These are phyloP conservation scores for Neoarthrinium moseri DNA, from an alignment of 2,329 filamentous ascomycete species.

Conservation along the genomic window DNA sequence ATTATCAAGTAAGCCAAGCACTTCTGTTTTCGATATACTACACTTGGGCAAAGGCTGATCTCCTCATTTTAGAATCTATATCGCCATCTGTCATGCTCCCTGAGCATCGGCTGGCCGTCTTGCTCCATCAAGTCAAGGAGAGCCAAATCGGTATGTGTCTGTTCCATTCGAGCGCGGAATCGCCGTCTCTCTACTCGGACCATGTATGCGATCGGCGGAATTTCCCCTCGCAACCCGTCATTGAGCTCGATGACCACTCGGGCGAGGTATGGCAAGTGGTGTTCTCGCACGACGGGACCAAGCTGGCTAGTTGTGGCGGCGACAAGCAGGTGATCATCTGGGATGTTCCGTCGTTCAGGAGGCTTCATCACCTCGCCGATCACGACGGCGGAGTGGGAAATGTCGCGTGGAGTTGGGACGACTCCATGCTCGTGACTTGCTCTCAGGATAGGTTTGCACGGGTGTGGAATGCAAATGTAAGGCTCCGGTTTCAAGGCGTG, in stretches of 20 bases:
- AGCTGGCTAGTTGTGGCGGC: slow-evolving; percentile 78
- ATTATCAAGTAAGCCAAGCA: slow-evolving; percentile 70
- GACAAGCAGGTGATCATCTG: slow-evolving; percentile 79
- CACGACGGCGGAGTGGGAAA: slow-evolving; percentile 75
- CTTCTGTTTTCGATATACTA: not conserved
- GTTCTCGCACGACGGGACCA: slow-evolving; percentile 85
- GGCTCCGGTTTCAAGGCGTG: no score
- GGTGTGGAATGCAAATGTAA: slow-evolving; percentile 71
- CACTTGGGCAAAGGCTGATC: not conserved
- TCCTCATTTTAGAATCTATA: slow-evolving; percentile 66
- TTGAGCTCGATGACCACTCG: slow-evolving; percentile 69
- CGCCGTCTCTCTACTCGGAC: slow-evolving; percentile 86
- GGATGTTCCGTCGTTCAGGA: slow-evolving; percentile 68
- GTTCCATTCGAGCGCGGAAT: slow-evolving; percentile 78
- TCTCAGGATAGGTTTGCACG: slow-evolving; percentile 71
- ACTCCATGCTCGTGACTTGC: slow-evolving; percentile 82
- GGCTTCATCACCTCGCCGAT: slow-evolving; percentile 61
- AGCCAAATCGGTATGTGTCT: slow-evolving; percentile 80
- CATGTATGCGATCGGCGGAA: slow-evolving; percentile 77
- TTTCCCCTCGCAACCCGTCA: slow-evolving; percentile 72
- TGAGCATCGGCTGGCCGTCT: slow-evolving; percentile 77
- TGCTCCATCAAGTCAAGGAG: slow-evolving; percentile 81
- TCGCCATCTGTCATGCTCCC: slow-evolving; percentile 97
- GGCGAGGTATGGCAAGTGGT: slow-evolving; percentile 91
- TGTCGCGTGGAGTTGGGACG: slow-evolving; percentile 89